These are phyloP conservation scores for Chlamydomonas sp. DNA, from an alignment of 139 green algal species.

Conservation along the genomic window DNA sequence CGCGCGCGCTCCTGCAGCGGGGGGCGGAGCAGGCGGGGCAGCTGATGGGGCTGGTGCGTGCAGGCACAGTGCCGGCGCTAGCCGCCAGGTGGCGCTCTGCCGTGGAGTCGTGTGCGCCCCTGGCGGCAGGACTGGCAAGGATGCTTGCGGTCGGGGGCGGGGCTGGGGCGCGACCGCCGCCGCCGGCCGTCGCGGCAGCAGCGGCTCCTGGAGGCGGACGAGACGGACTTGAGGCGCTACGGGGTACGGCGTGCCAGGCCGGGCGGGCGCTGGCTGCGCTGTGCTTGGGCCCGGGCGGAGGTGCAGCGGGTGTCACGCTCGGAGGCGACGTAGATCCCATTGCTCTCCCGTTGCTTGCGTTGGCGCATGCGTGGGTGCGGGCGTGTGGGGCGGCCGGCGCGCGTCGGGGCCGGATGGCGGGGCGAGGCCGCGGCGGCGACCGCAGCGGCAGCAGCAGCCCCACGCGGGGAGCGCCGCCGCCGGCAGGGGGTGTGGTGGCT, in stretches of 20 bases:
- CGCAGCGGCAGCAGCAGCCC: neutral
- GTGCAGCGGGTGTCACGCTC: neutral
- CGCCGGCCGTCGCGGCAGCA: neutral
- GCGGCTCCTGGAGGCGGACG: neutral
- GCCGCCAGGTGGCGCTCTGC: neutral
- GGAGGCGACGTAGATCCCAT: neutral
- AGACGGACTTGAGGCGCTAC: slow-evolving; percentile 8
- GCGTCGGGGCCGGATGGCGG: neutral
- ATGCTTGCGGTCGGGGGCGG: neutral
- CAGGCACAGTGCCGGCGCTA: neutral
- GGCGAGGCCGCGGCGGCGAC: neutral
- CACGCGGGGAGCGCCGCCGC: neutral
- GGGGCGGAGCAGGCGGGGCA: slow-evolving; percentile 1
- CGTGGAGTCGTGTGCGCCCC: neutral
- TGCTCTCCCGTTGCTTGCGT: neutral
- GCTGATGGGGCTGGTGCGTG: neutral
- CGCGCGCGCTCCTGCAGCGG: neutral
- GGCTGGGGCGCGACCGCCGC: neutral
- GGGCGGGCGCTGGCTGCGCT: neutral
- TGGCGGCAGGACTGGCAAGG: slow-evolving; percentile 3
- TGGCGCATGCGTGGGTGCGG: slow-evolving; percentile 1
- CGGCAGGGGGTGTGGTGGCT: neutral
- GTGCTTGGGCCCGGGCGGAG: neutral
- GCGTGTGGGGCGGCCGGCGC: neutral
- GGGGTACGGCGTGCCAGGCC: neutral